Conservation (phyloP, 1,284 basidiomycete genomes). For the Meira miltonrushii region DNA sequence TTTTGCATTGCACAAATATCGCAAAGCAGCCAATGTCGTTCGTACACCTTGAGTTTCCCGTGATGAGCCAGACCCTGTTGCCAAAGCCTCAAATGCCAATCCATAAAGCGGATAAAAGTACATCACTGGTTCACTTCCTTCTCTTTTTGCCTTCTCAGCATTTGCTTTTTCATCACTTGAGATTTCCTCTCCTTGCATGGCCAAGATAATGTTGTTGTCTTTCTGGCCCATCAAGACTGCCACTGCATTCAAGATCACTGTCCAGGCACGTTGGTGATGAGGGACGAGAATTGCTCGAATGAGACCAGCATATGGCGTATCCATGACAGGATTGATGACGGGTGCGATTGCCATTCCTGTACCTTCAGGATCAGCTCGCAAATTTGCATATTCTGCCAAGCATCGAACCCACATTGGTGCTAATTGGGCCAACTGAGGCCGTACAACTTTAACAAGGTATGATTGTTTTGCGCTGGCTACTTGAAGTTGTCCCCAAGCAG, state of each 20-base stretch:
- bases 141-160: conserved; percentile 21
- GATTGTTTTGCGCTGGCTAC: conserved; percentile 67
- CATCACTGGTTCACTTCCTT: conserved; percentile 62
- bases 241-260: conserved; percentile 78
- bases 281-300: conserved; percentile 85
- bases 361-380: conserved; percentile 71
- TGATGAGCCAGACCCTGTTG: conserved; percentile 60
- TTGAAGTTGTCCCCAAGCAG: conserved; percentile 92
- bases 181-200: conserved; percentile 71
- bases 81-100: conserved; percentile 82
- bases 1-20: conserved; percentile 69
- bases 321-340: conserved; percentile 56
- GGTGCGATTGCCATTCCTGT: background rate
- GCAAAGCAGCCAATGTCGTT: conserved; percentile 72
- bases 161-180: conserved; percentile 34
- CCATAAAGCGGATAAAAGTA: conserved; percentile 89
- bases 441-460: conserved; percentile 76
- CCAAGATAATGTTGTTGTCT: conserved; percentile 67
- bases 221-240: conserved; percentile 70
- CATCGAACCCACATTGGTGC: conserved; percentile 82
- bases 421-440: conserved; percentile 71
- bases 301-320: conserved; percentile 76
- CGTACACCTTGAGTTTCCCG: conserved; percentile 30
- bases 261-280: conserved; percentile 65
- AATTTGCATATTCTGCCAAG: conserved; percentile 83